phyloP scores from a whole-genome alignment of 1,139 yeast species.

The Wickerhamomyces sp. region DNA sequence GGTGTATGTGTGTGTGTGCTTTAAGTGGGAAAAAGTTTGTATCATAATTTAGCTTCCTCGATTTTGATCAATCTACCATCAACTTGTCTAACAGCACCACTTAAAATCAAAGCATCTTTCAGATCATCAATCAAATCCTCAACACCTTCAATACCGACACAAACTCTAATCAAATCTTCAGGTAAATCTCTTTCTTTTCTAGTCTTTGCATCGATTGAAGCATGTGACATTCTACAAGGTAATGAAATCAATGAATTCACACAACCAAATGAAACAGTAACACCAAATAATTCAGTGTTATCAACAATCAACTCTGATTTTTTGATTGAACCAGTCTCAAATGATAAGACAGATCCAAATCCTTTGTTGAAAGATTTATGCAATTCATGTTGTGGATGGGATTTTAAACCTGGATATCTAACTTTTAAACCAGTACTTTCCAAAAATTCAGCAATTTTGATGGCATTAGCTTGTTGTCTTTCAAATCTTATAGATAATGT shows the following conservation, averaged over 20 bases:
- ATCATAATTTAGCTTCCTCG: slow-evolving; percentile 16
- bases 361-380: slow-evolving; percentile 79
- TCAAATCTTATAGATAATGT: slow-evolving; percentile 81
- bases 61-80: slow-evolving; percentile 22
- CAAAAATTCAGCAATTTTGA: slow-evolving; percentile 68
- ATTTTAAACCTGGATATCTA: slow-evolving; percentile 76
- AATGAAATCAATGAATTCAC: slow-evolving; percentile 86
- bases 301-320: slow-evolving; percentile 73
- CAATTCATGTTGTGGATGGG: slow-evolving; percentile 76
- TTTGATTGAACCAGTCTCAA: slow-evolving; percentile 76
- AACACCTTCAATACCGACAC: slow-evolving; percentile 61
- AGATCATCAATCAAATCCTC: slow-evolving; percentile 66
- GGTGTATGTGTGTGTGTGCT: neutral
- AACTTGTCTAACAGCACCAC: slow-evolving; percentile 40
- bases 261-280: slow-evolving; percentile 92
- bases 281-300: slow-evolving; percentile 70
- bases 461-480: slow-evolving; percentile 80
- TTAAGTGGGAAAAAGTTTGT: neutral
- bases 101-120: slow-evolving; percentile 59
- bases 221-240: slow-evolving; percentile 96
- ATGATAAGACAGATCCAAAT: slow-evolving; percentile 82
- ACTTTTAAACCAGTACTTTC: slow-evolving; percentile 58
- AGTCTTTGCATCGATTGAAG: slow-evolving; percentile 86
- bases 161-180: slow-evolving; percentile 81
- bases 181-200: slow-evolving; percentile 87